Percentiles rank a stretch among this genome's conserved stretches.
phyloP scores from a whole-genome alignment of 805 yeast species.

The Yamadazyma phyllophila region DNA sequence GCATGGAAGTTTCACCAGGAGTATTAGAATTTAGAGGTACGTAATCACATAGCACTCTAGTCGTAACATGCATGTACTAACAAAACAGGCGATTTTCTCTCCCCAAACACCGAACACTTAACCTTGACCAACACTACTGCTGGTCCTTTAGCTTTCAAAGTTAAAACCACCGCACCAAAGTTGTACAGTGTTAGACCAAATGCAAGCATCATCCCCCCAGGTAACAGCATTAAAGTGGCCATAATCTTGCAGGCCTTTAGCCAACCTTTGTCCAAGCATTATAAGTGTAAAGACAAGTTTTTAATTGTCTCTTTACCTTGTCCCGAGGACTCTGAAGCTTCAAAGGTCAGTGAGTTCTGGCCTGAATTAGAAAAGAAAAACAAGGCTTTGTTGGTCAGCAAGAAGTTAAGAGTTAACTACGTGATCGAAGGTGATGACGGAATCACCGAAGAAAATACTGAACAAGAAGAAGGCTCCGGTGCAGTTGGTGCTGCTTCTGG shows the following conservation, averaged over 20 bases:
- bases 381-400: constrained; percentile 55
- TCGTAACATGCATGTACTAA: not conserved
- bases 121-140: constrained; percentile 54
- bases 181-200: constrained; percentile 95
- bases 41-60: constrained; percentile 27
- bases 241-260: constrained; percentile 83
- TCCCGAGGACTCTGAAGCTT: constrained; percentile 53
- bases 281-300: constrained; percentile 88
- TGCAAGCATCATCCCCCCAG: constrained; percentile 77
- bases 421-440: constrained; percentile 24
- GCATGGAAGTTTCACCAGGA: constrained; percentile 71
- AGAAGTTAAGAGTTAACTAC: constrained; percentile 65
- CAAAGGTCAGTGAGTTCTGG: constrained; percentile 71
- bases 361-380: constrained; percentile 60
- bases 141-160: constrained; percentile 80
- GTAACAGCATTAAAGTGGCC: constrained; percentile 67
- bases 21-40: constrained; percentile 74
- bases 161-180: constrained; percentile 97
- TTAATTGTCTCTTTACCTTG: constrained; percentile 84
- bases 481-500: constrained; percentile 11
- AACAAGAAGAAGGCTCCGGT: not conserved
- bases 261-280: constrained; percentile 69
- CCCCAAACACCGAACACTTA: constrained; percentile 64
- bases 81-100: constrained; percentile 66
- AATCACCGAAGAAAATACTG: constrained; percentile 4